A percentile compares a stretch with the other conserved stretches of the same genome.
These are phyloP conservation scores for Endoconidiophora polonica DNA, from an alignment of 2,329 filamentous ascomycete genomes.

Conservation along the genomic window DNA sequence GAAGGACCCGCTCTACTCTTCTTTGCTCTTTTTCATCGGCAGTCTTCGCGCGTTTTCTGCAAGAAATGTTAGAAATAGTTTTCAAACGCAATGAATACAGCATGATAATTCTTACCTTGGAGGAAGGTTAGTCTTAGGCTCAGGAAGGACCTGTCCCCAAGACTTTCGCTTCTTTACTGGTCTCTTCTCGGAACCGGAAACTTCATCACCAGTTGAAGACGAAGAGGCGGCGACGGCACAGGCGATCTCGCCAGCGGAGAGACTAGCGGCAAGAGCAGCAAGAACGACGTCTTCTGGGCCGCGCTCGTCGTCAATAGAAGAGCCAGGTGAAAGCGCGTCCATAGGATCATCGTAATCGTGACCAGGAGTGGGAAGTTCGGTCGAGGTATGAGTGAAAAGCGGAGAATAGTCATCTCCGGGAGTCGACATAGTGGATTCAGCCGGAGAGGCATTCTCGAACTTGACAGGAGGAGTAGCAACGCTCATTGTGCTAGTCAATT, in stretches of 20 bases:
- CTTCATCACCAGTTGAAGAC: constrained; percentile 14
- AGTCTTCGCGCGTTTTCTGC: constrained; percentile 89
- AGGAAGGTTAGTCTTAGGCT: constrained; percentile 90
- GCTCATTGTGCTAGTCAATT: constrained; percentile 16
- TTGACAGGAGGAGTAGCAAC: constrained; percentile 26
- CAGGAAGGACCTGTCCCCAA: constrained; percentile 92
- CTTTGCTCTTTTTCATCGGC: constrained; percentile 98
- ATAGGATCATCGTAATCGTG: constrained; percentile 26
- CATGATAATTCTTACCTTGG: constrained; percentile 50
- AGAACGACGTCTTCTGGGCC: constrained; percentile 16
- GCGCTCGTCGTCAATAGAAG: constrained; percentile 19
- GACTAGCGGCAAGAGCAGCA: constrained; percentile 14
- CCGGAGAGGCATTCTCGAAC: constrained; percentile 32
- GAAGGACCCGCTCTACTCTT: constrained; percentile 88
- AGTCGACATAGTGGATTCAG: constrained; percentile 36
- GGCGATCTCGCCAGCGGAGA: constrained; percentile 9
- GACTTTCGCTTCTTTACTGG: constrained; percentile 88
- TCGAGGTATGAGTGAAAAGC: constrained; percentile 25
- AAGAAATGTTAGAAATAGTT: not conserved
- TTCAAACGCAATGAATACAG: not conserved
- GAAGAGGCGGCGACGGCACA: constrained; percentile 11
- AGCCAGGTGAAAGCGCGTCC: constrained; percentile 34
- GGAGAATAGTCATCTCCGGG: constrained; percentile 33
- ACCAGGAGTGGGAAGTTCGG: constrained; percentile 18
- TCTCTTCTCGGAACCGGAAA: constrained; percentile 42